Evolutionary conservation across 257 asterid genomes (phyloP), one percentile per base, ranked within the genome.

Genomic region (Ocimum tenuiflorum): DNA sequence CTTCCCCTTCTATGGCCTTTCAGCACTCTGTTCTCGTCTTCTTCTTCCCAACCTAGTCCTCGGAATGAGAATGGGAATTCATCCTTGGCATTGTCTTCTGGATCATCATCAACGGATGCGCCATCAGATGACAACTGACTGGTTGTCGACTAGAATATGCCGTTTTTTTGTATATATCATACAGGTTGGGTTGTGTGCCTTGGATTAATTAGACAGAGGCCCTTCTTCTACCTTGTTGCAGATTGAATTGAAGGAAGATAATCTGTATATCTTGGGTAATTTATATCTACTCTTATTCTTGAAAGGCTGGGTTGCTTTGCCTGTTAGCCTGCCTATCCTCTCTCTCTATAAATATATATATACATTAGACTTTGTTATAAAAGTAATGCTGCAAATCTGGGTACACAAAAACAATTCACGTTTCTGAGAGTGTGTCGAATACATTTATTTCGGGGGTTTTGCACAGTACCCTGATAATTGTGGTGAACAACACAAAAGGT

Each of bases 401-500:
- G 22, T 11, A 15, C 14, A 55, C 13, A 18, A 29, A 8, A 27
- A 31, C 67, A 42, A 11, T 43, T 42, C 19, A n/a, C n/a, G n/a
- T n/a, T n/a, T n/a, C n/a, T n/a, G n/a, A n/a, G n/a, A n/a, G n/a
- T 41, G 53, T 33, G 27, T 45, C 48, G 33, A 63, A 63, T 67
- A 54, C 47, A 67, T 24, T 54, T 54, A 67, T 54, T 67, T 41
- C n/a, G 53, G 51, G 52, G 35, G 52, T 58, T 36, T 12, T 36
- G 3, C 14, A 6, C 41, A 39, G 9, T 36, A 35, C 38, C 71
- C 59, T 64, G 62, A 36, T 23, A 46, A 63, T 72, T 57, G 49
- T 72, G 63, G 72, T 19, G 23, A 42, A 46, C 51, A 63, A 29
- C 55, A 55, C 53, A 54, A 41, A 29, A 19, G 35, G 51, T 60